Base-by-base conservation (phyloP, 257 asterid genomes). In the Scutellaria baicalensis region DNA sequence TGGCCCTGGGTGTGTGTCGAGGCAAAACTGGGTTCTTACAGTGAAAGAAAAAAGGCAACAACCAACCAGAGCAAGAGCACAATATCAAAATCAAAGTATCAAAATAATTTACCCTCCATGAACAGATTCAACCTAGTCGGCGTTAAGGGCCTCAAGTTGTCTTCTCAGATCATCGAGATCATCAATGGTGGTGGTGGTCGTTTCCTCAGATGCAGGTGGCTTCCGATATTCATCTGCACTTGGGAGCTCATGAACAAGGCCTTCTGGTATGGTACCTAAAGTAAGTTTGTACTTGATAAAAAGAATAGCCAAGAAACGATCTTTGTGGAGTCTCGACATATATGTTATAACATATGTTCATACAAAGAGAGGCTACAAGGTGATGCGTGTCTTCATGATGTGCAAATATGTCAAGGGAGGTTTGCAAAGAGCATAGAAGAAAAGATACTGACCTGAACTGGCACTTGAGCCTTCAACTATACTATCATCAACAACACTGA, bases 221-320 rank as follows among this genome's bases (percentile, higher is more conserved):
- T 77, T 75, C 72, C 76, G 69, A 73, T 77, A 94, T 40, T 78
- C 88, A 67, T 94, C 99, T 44, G 99, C 99, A 59, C 73, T 78
- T 8, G 99, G 99, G 38, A 94, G 93, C 82, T 94, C 99, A 20
- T 80, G 96, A 61, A 82, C 80, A 44, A 94, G 88, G 38, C 99
- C 99, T 21, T 84, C 96, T 0, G 99, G 95, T 71, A 94, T 80
- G 64, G 68, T 59, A 79, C 86, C 98, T 90, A 68, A 68, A 64
- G 71, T 5, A 71, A 55, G 74, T 17, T 33, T 50, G 65, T 59
- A 6, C 3, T 50, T 23, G 17, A 50, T 56, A 12, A 21, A 21
- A n/a, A 42, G 6, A 48, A 38, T 12, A 59, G 65, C 14, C 21
- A 14, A 23, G 31, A 49, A 49, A 5, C n/a, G 50, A 44, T 11